Evolutionary conservation across 2,329 filamentous ascomycete genomes (phyloP), one percentile per base, ranked within the genome.

Genomic region (Gyromitra esculenta): DNA sequence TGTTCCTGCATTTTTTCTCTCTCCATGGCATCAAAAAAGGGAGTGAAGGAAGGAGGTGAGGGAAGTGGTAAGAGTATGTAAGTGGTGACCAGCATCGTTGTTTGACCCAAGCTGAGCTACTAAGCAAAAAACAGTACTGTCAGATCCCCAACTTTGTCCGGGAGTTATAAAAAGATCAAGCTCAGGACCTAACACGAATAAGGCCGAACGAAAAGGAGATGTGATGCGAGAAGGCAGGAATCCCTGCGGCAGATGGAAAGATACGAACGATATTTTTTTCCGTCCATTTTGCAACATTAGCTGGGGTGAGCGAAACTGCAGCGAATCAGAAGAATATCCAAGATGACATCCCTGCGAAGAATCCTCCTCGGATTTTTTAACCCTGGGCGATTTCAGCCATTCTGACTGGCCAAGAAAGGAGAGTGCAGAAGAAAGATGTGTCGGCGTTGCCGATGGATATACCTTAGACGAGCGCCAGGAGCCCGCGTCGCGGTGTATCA

Each of bases 141-240:
- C 73, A 76, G 73, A 78, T 78, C 76, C 76, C 73, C 62, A 72
- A 13, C 68, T 73, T 73, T 77, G 71, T 41, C 72, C 76, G 76
- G 76, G 74, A 78, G 76, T 77, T 78, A 78, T 78, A 75, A 77
- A 77, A 77, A 77, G 75, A 77, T 60, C 52, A 75, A 75, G 73
- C 65, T 59, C 52, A 59, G 25, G 21, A 50, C 45, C 74, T 76
- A 76, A 64, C 64, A 45, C 48, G 39, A 77, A 77, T 77, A 60
- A 45, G 75, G 75, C 50, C 66, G 52, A 63, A 50, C 37, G 31
- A 70, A 64, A 77, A 77, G 71, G 70, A 74, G 75, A 77, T 75
- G 75, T 77, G 75, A 77, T 74, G 75, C 71, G 64, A 76, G 59
- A 67, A 75, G 63, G 25, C 57, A 60, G 48, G 65, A 77, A 75